Base-by-base conservation (phyloP, 1,284 basidiomycete genomes). In the Porodaedalea pini region DNA sequence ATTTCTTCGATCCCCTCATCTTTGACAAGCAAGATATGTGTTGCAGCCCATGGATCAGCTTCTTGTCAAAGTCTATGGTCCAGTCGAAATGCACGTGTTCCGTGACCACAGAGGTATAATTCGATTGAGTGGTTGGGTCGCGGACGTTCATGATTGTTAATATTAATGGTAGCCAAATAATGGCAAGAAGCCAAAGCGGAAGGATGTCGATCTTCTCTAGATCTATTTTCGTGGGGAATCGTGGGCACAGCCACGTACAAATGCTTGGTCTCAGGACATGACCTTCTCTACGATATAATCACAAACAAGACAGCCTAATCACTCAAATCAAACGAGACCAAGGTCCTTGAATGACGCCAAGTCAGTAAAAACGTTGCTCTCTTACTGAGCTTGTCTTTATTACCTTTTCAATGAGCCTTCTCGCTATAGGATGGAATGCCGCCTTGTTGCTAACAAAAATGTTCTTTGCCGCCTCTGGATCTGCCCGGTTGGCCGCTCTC, bases 121-220 rank as follows among this genome's bases (percentile, higher is more conserved):
- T 95, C 36, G 90, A 81, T 67, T 92, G 86, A 0, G 88, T 88
- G 0, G 88, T 83, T 7, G 85, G 85, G 70, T 94, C 92, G 47
- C 71, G 57, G 65, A 69, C 67, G 17, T 36, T 56, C 52, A 19
- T 52, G 61, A 17, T 51, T 36, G n/a, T n/a, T n/a, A n/a, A n/a
- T n/a, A n/a, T n/a, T n/a, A n/a, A 47, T 41, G 40, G 17, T 15
- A 21, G 40, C 19, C 19, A 8, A 41, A 41, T 15, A 8, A 41
- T 6, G 32, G 13, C 32, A 34, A 34, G 32, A 6, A 34, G 32
- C 13, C 32, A 13, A n/a, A n/a, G n/a, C n/a, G n/a, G n/a, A n/a
- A n/a, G n/a, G n/a, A n/a, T n/a, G n/a, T n/a, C n/a, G n/a, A n/a
- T n/a, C n/a, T n/a, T n/a, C n/a, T n/a, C n/a, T n/a, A n/a, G n/a